Percentiles rank a stretch among this genome's conserved stretches.
These are phyloP conservation scores for Ascosphaera apis DNA, from an alignment of 2,329 filamentous ascomycete species.

Conservation along the genomic window DNA sequence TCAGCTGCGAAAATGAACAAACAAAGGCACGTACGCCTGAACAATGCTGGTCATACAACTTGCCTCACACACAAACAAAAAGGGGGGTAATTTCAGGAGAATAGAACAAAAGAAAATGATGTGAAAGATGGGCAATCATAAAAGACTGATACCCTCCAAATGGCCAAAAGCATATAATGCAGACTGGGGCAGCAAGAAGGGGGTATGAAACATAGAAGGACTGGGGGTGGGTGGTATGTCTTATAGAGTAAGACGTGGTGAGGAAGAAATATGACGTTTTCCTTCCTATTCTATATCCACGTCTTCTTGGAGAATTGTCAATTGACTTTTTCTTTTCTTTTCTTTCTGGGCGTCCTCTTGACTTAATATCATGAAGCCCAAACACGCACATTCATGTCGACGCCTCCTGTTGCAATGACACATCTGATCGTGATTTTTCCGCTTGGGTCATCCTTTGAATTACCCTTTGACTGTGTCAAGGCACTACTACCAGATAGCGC, in stretches of 20 bases:
- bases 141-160: neutral
- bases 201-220: no score
- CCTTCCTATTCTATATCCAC: no score
- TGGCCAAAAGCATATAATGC: no score
- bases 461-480: conserved; percentile 13
- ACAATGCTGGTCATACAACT: neutral
- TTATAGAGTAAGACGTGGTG: no score
- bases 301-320: no score
- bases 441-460: conserved; percentile 28
- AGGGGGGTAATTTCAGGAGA: neutral
- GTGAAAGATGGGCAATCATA: no score
- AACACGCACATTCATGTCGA: conserved; percentile 56
- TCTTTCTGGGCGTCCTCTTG: no score
- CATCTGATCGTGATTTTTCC: conserved; percentile 47
- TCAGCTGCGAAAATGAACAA: neutral
- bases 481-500: conserved; percentile 4
- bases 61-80: neutral
- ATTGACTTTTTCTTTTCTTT: no score
- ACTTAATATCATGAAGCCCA: conserved; percentile 34
- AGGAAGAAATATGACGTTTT: no score
- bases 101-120: neutral
- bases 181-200: no score
- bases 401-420: conserved; percentile 68
- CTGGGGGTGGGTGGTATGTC: no score
- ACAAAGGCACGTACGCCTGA: neutral